phyloP scores from a whole-genome alignment of 2,329 filamentous ascomycete genomes.

The Lachnellula hyalina region DNA sequence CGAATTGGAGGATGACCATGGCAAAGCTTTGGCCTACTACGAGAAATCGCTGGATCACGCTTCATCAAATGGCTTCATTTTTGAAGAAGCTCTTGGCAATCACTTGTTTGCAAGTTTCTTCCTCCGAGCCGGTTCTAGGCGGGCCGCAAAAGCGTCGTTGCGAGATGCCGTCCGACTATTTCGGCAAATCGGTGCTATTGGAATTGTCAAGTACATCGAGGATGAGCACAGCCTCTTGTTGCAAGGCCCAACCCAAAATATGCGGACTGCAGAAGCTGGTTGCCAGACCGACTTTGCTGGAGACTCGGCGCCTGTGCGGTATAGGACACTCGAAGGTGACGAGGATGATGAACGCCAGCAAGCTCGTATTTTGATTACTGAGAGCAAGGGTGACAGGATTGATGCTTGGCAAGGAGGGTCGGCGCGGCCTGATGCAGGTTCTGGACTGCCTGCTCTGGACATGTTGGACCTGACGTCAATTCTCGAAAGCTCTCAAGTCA shows the following conservation, averaged over 20 bases:
- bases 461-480: constrained; percentile 80
- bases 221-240: constrained; percentile 64
- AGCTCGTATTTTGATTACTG: constrained; percentile 34
- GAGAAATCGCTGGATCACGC: constrained; percentile 70
- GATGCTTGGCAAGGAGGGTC: constrained; percentile 56
- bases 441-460: constrained; percentile 67
- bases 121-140: constrained; percentile 56
- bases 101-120: constrained; percentile 71
- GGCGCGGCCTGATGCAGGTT: constrained; percentile 53
- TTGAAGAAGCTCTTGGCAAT: constrained; percentile 69
- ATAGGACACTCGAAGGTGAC: constrained; percentile 41
- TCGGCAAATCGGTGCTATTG: constrained; percentile 62
- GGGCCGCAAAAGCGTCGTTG: constrained; percentile 65
- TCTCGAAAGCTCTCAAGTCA: constrained; percentile 70
- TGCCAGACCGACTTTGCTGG: constrained; percentile 67
- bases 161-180: constrained; percentile 64
- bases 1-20: constrained; percentile 55
- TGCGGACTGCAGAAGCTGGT: constrained; percentile 55
- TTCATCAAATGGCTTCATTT: constrained; percentile 57
- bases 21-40: constrained; percentile 56
- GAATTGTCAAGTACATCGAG: constrained; percentile 63
- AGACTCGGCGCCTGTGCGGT: constrained; percentile 49
- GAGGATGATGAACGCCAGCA: constrained; percentile 35
- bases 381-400: constrained; percentile 53
- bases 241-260: constrained; percentile 53